phyloP scores from a whole-genome alignment of 257 asterid species.

The Nicotiana tomentosiformis region DNA sequence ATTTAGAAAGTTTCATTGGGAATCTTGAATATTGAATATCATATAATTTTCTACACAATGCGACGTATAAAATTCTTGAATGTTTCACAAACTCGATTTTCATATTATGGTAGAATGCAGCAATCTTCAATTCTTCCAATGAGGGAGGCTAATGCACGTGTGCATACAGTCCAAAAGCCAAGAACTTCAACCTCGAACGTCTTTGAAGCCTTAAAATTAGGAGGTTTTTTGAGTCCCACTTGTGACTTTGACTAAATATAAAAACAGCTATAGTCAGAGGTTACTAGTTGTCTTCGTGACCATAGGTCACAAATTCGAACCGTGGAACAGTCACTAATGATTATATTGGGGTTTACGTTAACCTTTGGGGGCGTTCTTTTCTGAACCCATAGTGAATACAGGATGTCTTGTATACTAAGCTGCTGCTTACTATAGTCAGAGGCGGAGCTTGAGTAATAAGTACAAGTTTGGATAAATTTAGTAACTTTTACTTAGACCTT shows the following conservation, averaged over 20 bases:
- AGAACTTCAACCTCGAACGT: slow-evolving; percentile 25
- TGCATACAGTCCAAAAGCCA: slow-evolving; percentile 4
- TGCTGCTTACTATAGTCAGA: too few relatives aligned
- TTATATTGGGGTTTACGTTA: too few relatives aligned
- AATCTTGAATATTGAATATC: neutral
- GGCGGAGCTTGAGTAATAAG: too few relatives aligned
- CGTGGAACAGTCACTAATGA: too few relatives aligned
- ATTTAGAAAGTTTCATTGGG: neutral
- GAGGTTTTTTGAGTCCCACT: slow-evolving; percentile 31
- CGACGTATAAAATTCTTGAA: neutral
- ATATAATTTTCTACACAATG: neutral
- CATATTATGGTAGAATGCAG: neutral
- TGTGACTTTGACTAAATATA: slow-evolving; percentile 28
- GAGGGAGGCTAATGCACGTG: neutral
- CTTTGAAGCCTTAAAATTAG: slow-evolving; percentile 37
- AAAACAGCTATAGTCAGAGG: neutral
- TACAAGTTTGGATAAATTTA: too few relatives aligned
- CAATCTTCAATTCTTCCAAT: neutral
- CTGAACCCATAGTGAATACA: too few relatives aligned
- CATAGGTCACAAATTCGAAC: too few relatives aligned
- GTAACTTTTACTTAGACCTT: too few relatives aligned
- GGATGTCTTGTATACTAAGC: too few relatives aligned
- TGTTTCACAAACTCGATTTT: neutral
- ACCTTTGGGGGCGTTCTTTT: too few relatives aligned
- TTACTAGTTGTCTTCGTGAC: too few relatives aligned